Evolutionary conservation across 495 filamentous ascomycete genomes (phyloP).

Genomic region (Neurospora sp.): DNA sequence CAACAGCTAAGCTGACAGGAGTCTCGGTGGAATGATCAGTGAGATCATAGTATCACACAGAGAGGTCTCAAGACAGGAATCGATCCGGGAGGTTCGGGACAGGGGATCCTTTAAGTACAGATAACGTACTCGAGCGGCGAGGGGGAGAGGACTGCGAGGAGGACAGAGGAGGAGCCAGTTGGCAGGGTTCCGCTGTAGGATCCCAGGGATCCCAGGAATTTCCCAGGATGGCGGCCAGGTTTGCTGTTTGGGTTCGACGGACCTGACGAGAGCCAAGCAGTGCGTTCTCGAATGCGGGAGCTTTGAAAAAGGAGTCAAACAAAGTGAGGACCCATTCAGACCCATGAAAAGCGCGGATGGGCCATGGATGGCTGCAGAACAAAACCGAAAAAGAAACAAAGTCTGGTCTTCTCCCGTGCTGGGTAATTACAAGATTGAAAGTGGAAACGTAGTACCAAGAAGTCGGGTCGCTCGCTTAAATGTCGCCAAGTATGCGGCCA

Average conservation of each 20-base stretch:
- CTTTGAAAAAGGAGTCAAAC: neutral
- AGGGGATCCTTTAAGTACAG: neutral
- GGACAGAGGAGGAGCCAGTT: neutral
- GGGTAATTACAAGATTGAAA: neutral
- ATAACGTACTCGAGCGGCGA: neutral
- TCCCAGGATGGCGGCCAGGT: neutral
- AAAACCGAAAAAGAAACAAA: neutral
- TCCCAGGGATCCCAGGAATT: neutral
- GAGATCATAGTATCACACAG: neutral
- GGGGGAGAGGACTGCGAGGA: neutral
- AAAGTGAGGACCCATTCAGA: neutral
- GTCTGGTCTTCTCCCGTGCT: neutral
- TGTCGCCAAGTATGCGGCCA: neutral
- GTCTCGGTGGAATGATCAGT: neutral
- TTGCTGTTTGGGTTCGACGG: neutral
- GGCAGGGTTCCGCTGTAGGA: neutral
- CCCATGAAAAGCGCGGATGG: neutral
- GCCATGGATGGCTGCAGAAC: neutral
- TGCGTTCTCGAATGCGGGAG: neutral
- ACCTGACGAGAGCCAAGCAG: neutral
- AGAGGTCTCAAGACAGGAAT: neutral
- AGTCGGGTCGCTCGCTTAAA: neutral
- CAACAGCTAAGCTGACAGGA: neutral
- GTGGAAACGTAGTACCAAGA: neutral
- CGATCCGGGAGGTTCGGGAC: neutral